These are phyloP conservation scores for Parathielavia hyrcaniae DNA, from an alignment of 495 filamentous ascomycete species.

Conservation along the genomic window DNA sequence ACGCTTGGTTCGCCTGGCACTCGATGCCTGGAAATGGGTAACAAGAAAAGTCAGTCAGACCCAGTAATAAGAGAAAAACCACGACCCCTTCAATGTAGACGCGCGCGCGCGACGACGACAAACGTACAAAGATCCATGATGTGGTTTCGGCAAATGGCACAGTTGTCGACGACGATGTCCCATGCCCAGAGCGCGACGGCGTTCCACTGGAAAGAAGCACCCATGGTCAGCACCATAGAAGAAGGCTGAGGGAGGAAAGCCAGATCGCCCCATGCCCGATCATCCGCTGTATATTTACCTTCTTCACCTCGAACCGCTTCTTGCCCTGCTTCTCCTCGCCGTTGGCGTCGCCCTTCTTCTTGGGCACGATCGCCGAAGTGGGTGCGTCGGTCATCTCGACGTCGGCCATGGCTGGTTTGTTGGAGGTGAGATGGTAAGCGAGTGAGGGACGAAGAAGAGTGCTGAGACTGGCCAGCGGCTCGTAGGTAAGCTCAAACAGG, in stretches of 20 bases:
- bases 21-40: slow-evolving; percentile 67
- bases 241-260: no score
- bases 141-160: slow-evolving; percentile 97
- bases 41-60: not conserved
- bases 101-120: no score
- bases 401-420: slow-evolving; percentile 67
- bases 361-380: slow-evolving; percentile 46
- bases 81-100: no score
- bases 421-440: no score
- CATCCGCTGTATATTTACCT: slow-evolving; percentile 58
- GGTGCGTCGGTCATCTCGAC: slow-evolving; percentile 92
- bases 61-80: not conserved
- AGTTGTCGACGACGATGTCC: slow-evolving; percentile 99
- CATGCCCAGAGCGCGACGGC: slow-evolving; percentile 98
- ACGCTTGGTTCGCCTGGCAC: slow-evolving; percentile 99
- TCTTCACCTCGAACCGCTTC: slow-evolving; percentile 97
- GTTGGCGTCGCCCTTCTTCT: slow-evolving; percentile 51
- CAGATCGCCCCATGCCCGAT: not conserved
- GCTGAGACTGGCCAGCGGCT: no score
- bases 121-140: slow-evolving; percentile 96
- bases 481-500: no score
- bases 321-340: slow-evolving; percentile 65
- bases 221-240: slow-evolving; percentile 18
- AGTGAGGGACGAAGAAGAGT: no score
- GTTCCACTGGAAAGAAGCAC: slow-evolving; percentile 87